Percentiles rank a stretch among this genome's conserved stretches.
These are phyloP conservation scores for Rhynchosporium agropyri DNA, from an alignment of 2,329 filamentous ascomycete species.

Conservation along the genomic window DNA sequence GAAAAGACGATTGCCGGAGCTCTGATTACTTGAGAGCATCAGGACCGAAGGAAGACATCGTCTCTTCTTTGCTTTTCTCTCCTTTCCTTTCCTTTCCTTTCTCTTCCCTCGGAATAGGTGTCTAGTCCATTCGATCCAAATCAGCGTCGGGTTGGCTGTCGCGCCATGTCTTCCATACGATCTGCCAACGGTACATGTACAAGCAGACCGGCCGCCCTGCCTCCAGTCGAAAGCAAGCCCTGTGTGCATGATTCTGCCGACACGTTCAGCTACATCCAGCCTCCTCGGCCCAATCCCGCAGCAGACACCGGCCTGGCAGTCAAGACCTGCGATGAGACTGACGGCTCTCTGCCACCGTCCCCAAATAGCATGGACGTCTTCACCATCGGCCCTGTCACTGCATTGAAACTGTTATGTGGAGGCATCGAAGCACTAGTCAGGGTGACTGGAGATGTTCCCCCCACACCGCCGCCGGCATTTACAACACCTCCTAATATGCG, in stretches of 20 bases:
- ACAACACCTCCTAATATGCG: conserved; percentile 67
- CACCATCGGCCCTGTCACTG: conserved; percentile 70
- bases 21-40: conserved; percentile 13
- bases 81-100: too few relatives aligned
- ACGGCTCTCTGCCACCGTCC: conserved; percentile 39
- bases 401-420: conserved; percentile 77
- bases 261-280: conserved; percentile 35
- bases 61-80: not conserved
- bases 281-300: conserved; percentile 41
- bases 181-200: conserved; percentile 13
- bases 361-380: conserved; percentile 66
- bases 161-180: conserved; percentile 28
- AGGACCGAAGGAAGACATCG: too few relatives aligned
- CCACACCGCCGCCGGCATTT: conserved; percentile 70
- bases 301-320: conserved; percentile 38
- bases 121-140: too few relatives aligned
- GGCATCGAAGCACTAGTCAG: conserved; percentile 71
- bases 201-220: conserved; percentile 15
- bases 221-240: conserved; percentile 20
- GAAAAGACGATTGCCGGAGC: conserved; percentile 21
- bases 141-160: not conserved
- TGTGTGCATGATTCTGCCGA: conserved; percentile 41
- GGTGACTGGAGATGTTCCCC: conserved; percentile 76
- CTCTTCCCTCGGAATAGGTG: too few relatives aligned
- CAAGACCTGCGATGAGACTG: conserved; percentile 29